These are phyloP conservation scores for Penicillium sp. DNA, from an alignment of 2,329 filamentous ascomycete species.

Conservation along the genomic window DNA sequence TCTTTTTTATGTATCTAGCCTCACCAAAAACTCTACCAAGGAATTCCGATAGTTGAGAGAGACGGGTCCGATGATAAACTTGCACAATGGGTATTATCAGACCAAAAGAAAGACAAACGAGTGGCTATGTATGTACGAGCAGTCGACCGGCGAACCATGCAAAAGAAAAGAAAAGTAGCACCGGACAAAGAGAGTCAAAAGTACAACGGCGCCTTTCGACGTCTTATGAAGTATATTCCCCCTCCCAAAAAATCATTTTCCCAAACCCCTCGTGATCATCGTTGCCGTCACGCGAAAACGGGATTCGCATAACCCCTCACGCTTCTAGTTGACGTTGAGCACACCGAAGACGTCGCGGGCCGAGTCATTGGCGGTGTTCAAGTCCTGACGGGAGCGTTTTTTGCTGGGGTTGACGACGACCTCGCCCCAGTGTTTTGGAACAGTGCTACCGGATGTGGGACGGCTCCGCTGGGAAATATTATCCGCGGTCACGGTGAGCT, in stretches of 20 bases:
- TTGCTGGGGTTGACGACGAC: constrained; percentile 41
- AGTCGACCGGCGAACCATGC: constrained; percentile 31
- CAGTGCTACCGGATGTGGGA: constrained; percentile 21
- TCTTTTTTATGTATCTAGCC: too few relatives aligned
- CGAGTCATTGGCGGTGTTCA: constrained; percentile 20
- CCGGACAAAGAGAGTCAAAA: constrained; percentile 3
- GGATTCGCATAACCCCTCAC: constrained; percentile 6
- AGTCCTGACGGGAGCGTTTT: constrained; percentile 28
- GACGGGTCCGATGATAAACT: constrained; percentile 2
- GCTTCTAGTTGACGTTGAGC: constrained; percentile 31
- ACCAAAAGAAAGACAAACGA: constrained; percentile 13
- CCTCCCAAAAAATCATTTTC: constrained; percentile 2
- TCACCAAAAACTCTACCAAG: too few relatives aligned
- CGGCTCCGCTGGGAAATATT: constrained; percentile 12
- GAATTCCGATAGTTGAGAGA: too few relatives aligned
- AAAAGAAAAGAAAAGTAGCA: constrained; percentile 10
- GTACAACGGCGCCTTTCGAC: not conserved
- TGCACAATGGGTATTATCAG: constrained; percentile 24
- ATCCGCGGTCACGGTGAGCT: constrained; percentile 13
- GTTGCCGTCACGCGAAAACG: constrained; percentile 11
- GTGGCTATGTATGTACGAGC: constrained; percentile 19
- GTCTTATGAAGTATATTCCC: constrained; percentile 5
- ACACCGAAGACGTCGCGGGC: constrained; percentile 40
- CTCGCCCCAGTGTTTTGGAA: constrained; percentile 44
- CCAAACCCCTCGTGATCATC: constrained; percentile 10